A percentile compares a stretch with the other conserved stretches of the same genome.
Evolutionary conservation across 2,329 filamentous ascomycete species (phyloP).

Genomic region (Diaporthe amygdali): DNA sequence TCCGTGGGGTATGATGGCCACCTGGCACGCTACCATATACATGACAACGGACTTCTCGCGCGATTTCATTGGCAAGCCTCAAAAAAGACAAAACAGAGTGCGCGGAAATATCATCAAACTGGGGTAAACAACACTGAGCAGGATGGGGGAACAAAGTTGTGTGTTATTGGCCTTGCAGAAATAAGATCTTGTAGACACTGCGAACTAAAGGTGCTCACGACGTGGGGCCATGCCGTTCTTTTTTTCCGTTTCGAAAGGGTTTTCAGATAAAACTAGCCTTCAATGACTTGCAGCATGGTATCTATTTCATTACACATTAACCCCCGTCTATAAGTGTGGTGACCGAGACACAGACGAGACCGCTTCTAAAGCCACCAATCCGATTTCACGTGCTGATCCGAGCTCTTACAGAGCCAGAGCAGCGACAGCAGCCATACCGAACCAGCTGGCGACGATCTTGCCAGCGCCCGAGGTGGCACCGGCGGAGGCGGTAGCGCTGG

Average conservation of each 20-base stretch:
- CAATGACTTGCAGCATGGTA: constrained; percentile 3
- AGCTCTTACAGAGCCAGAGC: constrained; percentile 21
- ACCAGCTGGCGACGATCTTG: constrained; percentile 24
- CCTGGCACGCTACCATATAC: not conserved
- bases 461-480: constrained; percentile 18
- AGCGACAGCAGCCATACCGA: constrained; percentile 20
- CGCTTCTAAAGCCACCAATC: not conserved
- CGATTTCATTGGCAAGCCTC: not conserved
- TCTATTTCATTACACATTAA: constrained; percentile 23
- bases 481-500: constrained; percentile 3
- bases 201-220: constrained; percentile 11
- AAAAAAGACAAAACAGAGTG: not conserved
- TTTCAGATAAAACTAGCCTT: constrained; percentile 1
- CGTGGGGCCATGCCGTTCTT: not conserved
- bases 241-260: not conserved
- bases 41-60: not conserved
- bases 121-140: not conserved
- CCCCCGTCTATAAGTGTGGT: constrained; percentile 3
- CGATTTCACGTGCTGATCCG: not conserved
- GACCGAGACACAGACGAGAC: not conserved
- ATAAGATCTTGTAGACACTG: constrained; percentile 5
- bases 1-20: not conserved
- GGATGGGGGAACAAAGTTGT: constrained; percentile 1
- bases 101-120: not conserved
- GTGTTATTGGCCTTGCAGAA: constrained; percentile 15